Evolutionary conservation across 1,284 basidiomycete genomes (phyloP).

Genomic region (Baeospora myosura): DNA sequence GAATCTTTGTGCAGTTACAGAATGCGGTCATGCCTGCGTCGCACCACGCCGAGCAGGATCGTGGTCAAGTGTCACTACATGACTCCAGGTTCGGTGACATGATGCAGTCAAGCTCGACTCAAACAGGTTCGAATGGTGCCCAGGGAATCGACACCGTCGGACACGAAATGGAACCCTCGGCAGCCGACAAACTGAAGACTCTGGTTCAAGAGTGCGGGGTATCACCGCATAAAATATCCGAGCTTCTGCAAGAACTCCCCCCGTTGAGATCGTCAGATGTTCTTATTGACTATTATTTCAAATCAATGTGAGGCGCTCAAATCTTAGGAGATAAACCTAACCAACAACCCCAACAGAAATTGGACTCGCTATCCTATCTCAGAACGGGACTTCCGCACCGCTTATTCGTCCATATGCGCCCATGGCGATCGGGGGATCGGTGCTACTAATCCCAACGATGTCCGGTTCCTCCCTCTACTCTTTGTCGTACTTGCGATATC

Average conservation of each 20-base stretch:
- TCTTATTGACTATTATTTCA: constrained; percentile 72
- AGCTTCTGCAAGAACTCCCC: constrained; percentile 84
- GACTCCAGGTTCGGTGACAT: not conserved
- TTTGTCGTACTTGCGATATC: constrained; percentile 93
- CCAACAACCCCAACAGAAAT: constrained; percentile 57
- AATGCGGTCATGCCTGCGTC: constrained; percentile 42
- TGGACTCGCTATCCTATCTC: constrained; percentile 93
- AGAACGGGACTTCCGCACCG: constrained; percentile 75
- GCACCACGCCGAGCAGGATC: constrained; percentile 7
- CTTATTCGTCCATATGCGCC: constrained; percentile 75
- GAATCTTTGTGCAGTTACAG: constrained; percentile 40
- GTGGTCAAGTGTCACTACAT: not conserved
- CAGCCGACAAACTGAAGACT: constrained; percentile 72
- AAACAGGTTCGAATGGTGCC: too few species aligned
- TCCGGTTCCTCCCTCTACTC: constrained; percentile 83
- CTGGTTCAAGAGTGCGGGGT: constrained; percentile 88
- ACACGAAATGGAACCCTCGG: constrained; percentile 56
- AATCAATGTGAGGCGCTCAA: constrained; percentile 49
- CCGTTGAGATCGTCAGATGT: constrained; percentile 67
- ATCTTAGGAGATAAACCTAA: constrained; percentile 6
- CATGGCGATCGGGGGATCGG: constrained; percentile 59
- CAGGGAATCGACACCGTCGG: constrained; percentile 40
- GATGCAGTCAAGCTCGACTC: not conserved
- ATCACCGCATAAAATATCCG: constrained; percentile 79
- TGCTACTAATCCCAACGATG: constrained; percentile 67